phyloP scores from a whole-genome alignment of 1,284 basidiomycete genomes.

The Fomitopsis betulina region DNA sequence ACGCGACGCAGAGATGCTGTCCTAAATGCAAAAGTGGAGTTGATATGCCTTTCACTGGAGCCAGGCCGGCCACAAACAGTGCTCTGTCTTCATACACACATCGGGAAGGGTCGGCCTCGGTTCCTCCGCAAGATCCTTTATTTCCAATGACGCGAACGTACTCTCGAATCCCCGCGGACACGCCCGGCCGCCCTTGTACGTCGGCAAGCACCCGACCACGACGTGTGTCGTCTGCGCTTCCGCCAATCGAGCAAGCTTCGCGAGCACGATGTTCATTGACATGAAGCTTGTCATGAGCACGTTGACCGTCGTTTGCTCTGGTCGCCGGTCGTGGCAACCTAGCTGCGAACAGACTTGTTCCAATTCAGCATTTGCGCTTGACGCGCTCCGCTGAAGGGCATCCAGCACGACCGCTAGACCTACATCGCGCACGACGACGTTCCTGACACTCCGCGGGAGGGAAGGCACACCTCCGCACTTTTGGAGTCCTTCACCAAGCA shows the following conservation, averaged over 20 bases:
- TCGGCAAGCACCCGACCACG: neutral
- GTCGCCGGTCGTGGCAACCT: too few relatives aligned
- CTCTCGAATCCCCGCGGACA: neutral
- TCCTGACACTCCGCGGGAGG: neutral
- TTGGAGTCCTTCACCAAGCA: neutral
- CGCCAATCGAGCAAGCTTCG: neutral
- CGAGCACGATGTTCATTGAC: neutral
- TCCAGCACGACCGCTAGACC: neutral
- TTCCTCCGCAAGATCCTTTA: neutral
- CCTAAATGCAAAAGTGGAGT: too few relatives aligned
- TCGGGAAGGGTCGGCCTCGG: neutral
- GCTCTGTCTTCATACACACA: neutral
- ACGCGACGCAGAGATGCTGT: too few relatives aligned
- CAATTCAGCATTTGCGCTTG: too few relatives aligned
- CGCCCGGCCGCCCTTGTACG: neutral
- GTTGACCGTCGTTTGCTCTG: neutral
- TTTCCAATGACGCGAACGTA: neutral
- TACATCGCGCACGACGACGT: neutral
- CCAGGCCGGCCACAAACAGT: neutral
- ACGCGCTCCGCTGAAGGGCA: neutral
- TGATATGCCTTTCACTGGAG: neutral
- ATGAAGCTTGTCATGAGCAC: neutral
- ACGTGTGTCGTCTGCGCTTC: neutral
- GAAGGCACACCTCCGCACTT: neutral
- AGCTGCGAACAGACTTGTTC: too few relatives aligned